Base-by-base conservation (phyloP, 805 yeast species). In the Zygotorulaspora chibaensis region DNA sequence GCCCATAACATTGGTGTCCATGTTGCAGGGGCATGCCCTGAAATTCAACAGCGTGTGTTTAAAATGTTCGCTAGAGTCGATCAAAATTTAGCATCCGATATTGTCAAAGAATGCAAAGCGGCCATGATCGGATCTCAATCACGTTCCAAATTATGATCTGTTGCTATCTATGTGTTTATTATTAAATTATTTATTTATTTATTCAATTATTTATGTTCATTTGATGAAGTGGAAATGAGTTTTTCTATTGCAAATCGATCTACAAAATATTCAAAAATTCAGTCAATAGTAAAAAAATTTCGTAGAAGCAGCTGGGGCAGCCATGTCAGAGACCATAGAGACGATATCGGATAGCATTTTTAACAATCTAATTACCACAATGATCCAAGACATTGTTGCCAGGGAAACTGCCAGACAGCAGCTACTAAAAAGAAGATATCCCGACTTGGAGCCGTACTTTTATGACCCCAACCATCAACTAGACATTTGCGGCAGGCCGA, bases 1-100 rank as follows among this genome's bases (percentile, higher is more conserved):
- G 86, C 90, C 40, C 87, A 84, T 67, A 91, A 91, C 67, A 75
- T 91, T 52, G 83, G 95, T 16, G 82, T 72, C 33, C 96, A 90
- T 65, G 84, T 74, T 13, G 54, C 65, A 13, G 77, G 65, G 54
- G 96, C 97, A 27, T 76, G 79, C 54, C 81, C 85, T 40, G 76
- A 75, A 41, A 80, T 89, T 55, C 96, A 85, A 73, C 87, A 87
- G 63, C 72, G 83, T 50, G 95, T 87, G 26, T 75, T 83, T 59
- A 87, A 77, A 50, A 79, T 83, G 79, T 91, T 89, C 64, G 62
- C 75, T 46, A 81, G 82, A 68, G 95, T 89, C 43, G 77, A 80
- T 61, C 75, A 77, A 37, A 79, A 76, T 43, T 75, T 91, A 63
- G 89, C 87, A 49, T 73, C 69, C 41, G 75, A 74, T 52, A 79